Percentiles rank a stretch among this genome's conserved stretches.
Conservation (phyloP, 805 yeast species). For the Myxozyma kluyveri region DNA sequence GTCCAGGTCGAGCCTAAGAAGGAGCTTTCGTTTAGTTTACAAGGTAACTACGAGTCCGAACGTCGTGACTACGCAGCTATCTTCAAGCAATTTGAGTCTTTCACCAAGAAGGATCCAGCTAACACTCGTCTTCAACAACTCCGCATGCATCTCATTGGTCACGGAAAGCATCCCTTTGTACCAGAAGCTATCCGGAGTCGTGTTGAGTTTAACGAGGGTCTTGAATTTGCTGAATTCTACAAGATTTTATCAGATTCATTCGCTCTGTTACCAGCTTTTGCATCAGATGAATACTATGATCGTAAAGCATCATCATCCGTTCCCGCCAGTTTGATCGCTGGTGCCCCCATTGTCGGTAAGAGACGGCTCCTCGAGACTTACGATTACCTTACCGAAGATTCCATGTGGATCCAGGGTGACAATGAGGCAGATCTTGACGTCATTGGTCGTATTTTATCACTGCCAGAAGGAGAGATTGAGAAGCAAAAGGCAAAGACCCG, state of each 20-base stretch:
- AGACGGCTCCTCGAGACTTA: slow-evolving; percentile 21
- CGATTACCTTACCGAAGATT: slow-evolving; percentile 26
- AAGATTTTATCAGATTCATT: slow-evolving; percentile 23
- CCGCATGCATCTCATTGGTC: slow-evolving; percentile 27
- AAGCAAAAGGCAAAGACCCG: slow-evolving; percentile 18
- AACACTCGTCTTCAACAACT: slow-evolving; percentile 16
- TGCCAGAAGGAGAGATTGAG: slow-evolving; percentile 20
- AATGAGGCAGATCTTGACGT: slow-evolving; percentile 28
- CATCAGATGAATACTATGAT: slow-evolving; percentile 26
- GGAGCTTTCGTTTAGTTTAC: slow-evolving; percentile 24
- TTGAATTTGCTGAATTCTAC: slow-evolving; percentile 26
- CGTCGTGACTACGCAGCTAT: slow-evolving; percentile 28
- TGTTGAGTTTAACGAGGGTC: slow-evolving; percentile 28
- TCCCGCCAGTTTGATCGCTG: slow-evolving; percentile 29
- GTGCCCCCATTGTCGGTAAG: slow-evolving; percentile 28
- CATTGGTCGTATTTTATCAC: slow-evolving; percentile 18
- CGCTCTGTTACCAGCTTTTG: slow-evolving; percentile 29
- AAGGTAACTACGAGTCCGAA: slow-evolving; percentile 28
- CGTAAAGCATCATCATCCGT: slow-evolving; percentile 29
- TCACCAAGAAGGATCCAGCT: slow-evolving; percentile 13
- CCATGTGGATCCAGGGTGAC: slow-evolving; percentile 27
- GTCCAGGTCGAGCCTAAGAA: slow-evolving; percentile 22
- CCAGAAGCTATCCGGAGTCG: slow-evolving; percentile 17
- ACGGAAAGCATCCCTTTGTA: slow-evolving; percentile 26
- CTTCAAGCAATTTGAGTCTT: slow-evolving; percentile 20